These are phyloP conservation scores for Lipomyces chichibuensis DNA, from an alignment of 805 yeast genomes.

Conservation along the genomic window DNA sequence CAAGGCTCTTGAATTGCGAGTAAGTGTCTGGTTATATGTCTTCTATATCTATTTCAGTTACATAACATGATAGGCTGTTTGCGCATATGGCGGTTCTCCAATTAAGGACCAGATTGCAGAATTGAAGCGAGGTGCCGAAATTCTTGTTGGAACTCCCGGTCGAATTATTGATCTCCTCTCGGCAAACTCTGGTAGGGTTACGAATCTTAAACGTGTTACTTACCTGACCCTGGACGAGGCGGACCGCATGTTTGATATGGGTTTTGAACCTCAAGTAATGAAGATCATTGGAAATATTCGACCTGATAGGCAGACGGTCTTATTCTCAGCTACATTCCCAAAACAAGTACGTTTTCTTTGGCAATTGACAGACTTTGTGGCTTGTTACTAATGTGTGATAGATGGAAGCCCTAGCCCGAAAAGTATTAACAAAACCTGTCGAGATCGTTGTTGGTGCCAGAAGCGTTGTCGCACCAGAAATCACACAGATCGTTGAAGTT, in stretches of 20 bases:
- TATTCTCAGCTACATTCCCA: slow-evolving; percentile 95
- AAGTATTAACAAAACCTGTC: slow-evolving; percentile 64
- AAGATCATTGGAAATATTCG: slow-evolving; percentile 75
- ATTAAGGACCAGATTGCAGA: slow-evolving; percentile 80
- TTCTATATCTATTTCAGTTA: not conserved
- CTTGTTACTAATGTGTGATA: slow-evolving; percentile 43
- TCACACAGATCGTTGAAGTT: slow-evolving; percentile 70
- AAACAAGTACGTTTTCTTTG: slow-evolving; percentile 17
- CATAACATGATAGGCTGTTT: slow-evolving; percentile 51
- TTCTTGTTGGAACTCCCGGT: slow-evolving; percentile 94
- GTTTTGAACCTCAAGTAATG: slow-evolving; percentile 93
- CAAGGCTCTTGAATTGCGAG: slow-evolving; percentile 51
- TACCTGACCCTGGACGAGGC: slow-evolving; percentile 94
- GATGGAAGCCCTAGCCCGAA: slow-evolving; percentile 73
- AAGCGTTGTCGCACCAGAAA: slow-evolving; percentile 78
- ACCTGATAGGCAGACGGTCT: slow-evolving; percentile 84
- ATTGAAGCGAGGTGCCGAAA: slow-evolving; percentile 73
- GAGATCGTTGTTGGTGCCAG: slow-evolving; percentile 80
- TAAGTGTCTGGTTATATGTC: not conserved
- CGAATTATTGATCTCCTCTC: slow-evolving; percentile 85
- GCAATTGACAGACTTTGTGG: not conserved
- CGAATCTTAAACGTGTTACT: slow-evolving; percentile 68
- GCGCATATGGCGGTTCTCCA: slow-evolving; percentile 91
- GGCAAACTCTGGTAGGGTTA: slow-evolving; percentile 76
- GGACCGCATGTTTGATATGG: slow-evolving; percentile 94